Conservation (phyloP, 768 basidiomycete genomes). For the Tulasnella sp. region DNA sequence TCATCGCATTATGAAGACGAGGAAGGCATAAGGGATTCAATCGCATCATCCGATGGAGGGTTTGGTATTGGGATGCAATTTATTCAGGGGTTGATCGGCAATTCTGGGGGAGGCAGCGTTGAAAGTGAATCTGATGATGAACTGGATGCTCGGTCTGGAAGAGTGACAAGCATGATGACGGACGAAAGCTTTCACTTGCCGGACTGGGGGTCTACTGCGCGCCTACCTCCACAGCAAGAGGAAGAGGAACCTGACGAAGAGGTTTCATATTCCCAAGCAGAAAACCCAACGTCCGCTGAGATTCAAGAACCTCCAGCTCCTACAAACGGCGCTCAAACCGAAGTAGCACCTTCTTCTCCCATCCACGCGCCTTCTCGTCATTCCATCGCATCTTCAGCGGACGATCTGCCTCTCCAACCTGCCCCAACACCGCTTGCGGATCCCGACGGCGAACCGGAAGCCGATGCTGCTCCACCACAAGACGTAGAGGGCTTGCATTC, state of each 20-base stretch:
- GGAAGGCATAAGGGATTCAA: background rate
- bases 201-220: background rate
- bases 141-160: background rate
- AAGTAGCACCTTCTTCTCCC: background rate
- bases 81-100: slow-evolving; percentile 24
- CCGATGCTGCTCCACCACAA: background rate
- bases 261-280: background rate
- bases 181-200: slow-evolving; percentile 12
- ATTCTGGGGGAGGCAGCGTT: background rate
- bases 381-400: background rate
- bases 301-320: background rate
- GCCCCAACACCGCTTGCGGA: background rate
- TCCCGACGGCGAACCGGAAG: background rate
- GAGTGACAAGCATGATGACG: slow-evolving; percentile 7
- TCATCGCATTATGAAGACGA: slow-evolving; percentile 10
- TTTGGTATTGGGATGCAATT: slow-evolving; percentile 28
- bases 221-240: background rate
- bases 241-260: background rate
- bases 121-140: background rate
- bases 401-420: background rate
- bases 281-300: background rate
- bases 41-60: slow-evolving; percentile 24
- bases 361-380: background rate
- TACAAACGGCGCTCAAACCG: background rate
- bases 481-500: background rate